Percentiles rank a stretch among this genome's conserved stretches.
phyloP scores from a whole-genome alignment of 148 eudicot genomes.

The Rhododendron molle region DNA sequence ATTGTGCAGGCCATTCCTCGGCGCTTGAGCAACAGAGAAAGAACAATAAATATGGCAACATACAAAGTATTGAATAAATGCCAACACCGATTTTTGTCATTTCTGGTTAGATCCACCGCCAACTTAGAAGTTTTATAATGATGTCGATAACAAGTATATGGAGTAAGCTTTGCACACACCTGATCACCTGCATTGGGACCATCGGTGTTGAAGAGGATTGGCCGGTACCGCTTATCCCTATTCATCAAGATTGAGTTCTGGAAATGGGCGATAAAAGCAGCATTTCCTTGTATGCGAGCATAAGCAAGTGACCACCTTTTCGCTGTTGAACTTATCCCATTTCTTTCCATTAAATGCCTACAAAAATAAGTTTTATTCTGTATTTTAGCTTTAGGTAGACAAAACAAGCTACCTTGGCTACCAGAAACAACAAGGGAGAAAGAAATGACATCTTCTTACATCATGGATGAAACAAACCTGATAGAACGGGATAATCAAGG shows the following conservation, averaged over 20 bases:
- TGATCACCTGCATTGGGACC: too few species aligned
- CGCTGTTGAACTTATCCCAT: conserved; percentile 77
- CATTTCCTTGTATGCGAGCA: too few species aligned
- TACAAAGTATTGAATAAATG: background rate
- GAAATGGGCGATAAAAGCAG: too few species aligned
- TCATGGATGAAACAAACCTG: conserved; percentile 41
- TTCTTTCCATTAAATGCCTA: conserved; percentile 84
- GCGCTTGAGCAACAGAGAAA: background rate
- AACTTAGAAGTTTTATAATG: too few species aligned
- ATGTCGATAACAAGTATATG: too few species aligned
- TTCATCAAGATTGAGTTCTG: too few species aligned
- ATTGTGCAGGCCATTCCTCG: background rate
- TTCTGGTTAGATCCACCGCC: too few species aligned
- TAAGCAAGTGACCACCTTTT: too few species aligned
- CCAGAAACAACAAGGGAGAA: background rate
- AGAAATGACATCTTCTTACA: background rate
- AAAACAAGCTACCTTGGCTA: background rate
- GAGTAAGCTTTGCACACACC: too few species aligned
- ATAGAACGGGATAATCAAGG: conserved; percentile 58
- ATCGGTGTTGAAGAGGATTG: too few species aligned
- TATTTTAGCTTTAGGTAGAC: conserved; percentile 5
- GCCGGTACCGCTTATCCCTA: too few species aligned
- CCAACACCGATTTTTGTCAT: background rate
- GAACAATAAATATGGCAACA: background rate
- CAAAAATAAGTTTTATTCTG: background rate